Percentiles rank a stretch among this genome's conserved stretches.
These are phyloP conservation scores for Wilhelminamyces savonicus DNA, from an alignment of 805 yeast species.

Conservation along the genomic window DNA sequence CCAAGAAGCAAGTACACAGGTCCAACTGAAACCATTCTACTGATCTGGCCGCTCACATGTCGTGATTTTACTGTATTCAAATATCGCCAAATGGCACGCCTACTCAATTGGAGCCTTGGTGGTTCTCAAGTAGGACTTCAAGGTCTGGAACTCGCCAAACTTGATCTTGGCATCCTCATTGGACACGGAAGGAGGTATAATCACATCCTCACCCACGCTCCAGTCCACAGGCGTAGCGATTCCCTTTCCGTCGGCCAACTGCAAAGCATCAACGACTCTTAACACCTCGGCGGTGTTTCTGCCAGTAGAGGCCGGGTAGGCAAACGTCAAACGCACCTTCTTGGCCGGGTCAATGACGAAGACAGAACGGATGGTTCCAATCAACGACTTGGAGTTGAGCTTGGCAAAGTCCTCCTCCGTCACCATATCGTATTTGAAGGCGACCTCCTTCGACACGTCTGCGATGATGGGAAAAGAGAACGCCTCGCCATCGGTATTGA, in stretches of 20 bases:
- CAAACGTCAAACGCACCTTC: conserved; percentile 53
- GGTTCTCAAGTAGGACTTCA: conserved; percentile 61
- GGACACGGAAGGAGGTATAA: conserved; percentile 60
- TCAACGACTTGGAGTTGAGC: conserved; percentile 57
- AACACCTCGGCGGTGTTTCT: conserved; percentile 72
- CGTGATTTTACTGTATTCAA: too few relatives aligned
- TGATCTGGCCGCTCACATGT: too few relatives aligned
- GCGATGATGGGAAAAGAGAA: conserved; percentile 65
- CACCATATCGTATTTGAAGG: conserved; percentile 61
- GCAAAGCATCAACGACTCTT: conserved; percentile 65
- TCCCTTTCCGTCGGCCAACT: conserved; percentile 54
- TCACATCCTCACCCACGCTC: conserved; percentile 70
- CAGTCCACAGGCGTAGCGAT: conserved; percentile 69
- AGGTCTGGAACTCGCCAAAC: conserved; percentile 55
- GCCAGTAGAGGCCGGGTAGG: conserved; percentile 72
- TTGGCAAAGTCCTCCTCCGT: conserved; percentile 65
- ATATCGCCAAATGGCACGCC: too few relatives aligned
- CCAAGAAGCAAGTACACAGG: too few relatives aligned
- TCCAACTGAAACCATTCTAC: too few relatives aligned
- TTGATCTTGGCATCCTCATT: conserved; percentile 53
- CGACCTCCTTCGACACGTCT: conserved; percentile 56
- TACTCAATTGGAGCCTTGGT: conserved; percentile 34
- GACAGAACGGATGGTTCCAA: conserved; percentile 65
- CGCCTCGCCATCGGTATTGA: conserved; percentile 46
- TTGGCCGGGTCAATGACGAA: conserved; percentile 65